A percentile compares a stretch with the other conserved stretches of the same genome.
These are phyloP conservation scores for Begonia fuchsioides DNA, from an alignment of 306 rosid species.

Conservation along the genomic window DNA sequence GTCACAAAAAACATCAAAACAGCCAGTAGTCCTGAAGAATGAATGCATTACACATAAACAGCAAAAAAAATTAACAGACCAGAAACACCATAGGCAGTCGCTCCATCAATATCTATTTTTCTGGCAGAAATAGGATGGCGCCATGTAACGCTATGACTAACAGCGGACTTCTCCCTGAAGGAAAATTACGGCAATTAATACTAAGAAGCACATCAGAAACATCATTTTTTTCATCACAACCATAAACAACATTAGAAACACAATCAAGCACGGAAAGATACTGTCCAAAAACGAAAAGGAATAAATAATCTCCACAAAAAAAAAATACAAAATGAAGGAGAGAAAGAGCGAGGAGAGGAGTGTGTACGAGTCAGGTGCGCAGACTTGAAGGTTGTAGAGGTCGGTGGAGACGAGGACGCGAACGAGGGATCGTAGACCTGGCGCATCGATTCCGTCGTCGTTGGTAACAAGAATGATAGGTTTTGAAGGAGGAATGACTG, in stretches of 20 bases:
- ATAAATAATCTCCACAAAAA: too few species aligned
- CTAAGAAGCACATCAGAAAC: too few species aligned
- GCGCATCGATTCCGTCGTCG: conserved; percentile 93
- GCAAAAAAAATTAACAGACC: conserved; percentile 18
- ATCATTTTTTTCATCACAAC: too few species aligned
- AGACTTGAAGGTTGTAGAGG: conserved; percentile 51
- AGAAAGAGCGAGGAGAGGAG: too few species aligned
- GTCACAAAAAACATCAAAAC: too few species aligned
- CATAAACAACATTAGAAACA: too few species aligned
- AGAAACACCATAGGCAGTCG: conserved; percentile 55
- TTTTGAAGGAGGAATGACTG: conserved; percentile 5
- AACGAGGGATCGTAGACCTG: too few species aligned
- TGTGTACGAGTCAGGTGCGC: conserved; percentile 79
- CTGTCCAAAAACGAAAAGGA: too few species aligned
- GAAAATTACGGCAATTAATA: too few species aligned
- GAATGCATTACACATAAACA: neutral
- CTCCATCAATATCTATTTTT: conserved; percentile 44
- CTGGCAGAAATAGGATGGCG: conserved; percentile 49
- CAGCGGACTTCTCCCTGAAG: conserved; percentile 71
- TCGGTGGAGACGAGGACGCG: conserved; percentile 42
- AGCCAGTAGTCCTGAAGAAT: too few species aligned
- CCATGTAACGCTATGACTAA: conserved; percentile 78
- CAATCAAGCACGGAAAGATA: too few species aligned
- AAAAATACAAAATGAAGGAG: too few species aligned
- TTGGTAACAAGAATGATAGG: conserved; percentile 68